These are phyloP conservation scores for Lipomyces kockii DNA, from an alignment of 805 yeast species.

Conservation along the genomic window DNA sequence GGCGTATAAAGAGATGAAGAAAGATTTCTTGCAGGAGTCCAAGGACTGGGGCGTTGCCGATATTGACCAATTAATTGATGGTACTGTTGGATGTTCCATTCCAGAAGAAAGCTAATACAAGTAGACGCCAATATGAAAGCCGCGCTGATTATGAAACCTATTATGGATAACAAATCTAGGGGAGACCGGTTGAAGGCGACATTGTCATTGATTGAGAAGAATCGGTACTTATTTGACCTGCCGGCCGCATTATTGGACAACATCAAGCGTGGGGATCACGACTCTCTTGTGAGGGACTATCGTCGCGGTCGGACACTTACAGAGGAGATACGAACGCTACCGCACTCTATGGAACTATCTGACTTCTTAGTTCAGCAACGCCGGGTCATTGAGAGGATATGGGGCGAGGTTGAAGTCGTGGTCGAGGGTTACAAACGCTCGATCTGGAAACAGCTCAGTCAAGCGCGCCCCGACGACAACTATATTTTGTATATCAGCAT, in stretches of 20 bases:
- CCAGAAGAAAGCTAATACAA: slow-evolving; percentile 15
- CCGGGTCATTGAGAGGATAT: slow-evolving; percentile 55
- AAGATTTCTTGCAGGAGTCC: slow-evolving; percentile 44
- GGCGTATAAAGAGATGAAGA: slow-evolving; percentile 58
- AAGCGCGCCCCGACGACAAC: slow-evolving; percentile 44
- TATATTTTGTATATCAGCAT: slow-evolving; percentile 43
- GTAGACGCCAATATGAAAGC: slow-evolving; percentile 56
- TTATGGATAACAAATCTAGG: slow-evolving; percentile 56
- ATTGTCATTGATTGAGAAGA: slow-evolving; percentile 56
- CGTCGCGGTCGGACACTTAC: slow-evolving; percentile 52
- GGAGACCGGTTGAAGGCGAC: slow-evolving; percentile 57
- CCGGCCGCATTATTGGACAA: slow-evolving; percentile 55
- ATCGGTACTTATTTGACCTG: slow-evolving; percentile 60
- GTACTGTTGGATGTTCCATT: slow-evolving; percentile 4
- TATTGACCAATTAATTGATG: slow-evolving; percentile 49
- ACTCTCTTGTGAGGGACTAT: slow-evolving; percentile 61
- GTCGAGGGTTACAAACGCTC: slow-evolving; percentile 59
- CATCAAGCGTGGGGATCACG: slow-evolving; percentile 57
- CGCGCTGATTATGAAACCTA: slow-evolving; percentile 61
- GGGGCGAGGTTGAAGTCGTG: slow-evolving; percentile 60
- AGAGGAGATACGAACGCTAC: slow-evolving; percentile 37
- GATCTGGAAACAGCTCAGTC: slow-evolving; percentile 56
- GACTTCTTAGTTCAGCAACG: slow-evolving; percentile 41
- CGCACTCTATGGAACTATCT: slow-evolving; percentile 34
- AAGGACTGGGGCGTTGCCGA: slow-evolving; percentile 46